Conservation (phyloP, 768 basidiomycete genomes). For the Butyriboletus loyo region DNA sequence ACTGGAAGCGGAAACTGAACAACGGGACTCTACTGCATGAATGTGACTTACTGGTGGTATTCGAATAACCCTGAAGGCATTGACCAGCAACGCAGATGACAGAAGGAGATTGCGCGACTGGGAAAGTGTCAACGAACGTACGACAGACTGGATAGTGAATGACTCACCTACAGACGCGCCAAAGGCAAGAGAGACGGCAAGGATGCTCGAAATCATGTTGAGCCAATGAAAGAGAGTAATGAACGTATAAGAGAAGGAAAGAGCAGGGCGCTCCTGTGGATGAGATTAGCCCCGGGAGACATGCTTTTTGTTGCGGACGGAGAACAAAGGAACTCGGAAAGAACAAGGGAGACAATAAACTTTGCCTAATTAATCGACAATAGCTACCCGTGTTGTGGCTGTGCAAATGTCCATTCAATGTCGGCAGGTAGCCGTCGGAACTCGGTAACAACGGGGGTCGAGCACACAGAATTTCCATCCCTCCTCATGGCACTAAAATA, state of each 20-base stretch:
- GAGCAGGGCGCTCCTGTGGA: conserved; percentile 21
- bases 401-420: background rate
- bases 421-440: background rate
- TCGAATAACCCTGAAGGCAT: conserved; percentile 79
- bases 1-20: conserved; percentile 42
- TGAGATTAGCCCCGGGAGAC: conserved; percentile 2
- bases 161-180: conserved; percentile 38
- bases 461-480: too few species aligned
- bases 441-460: background rate
- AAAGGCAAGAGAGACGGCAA: conserved; percentile 36
- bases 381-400: conserved; percentile 8
- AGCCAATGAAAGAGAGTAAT: conserved; percentile 23
- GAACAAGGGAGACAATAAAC: conserved; percentile 33
- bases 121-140: background rate
- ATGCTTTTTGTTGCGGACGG: conserved; percentile 29
- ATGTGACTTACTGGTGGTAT: conserved; percentile 57
- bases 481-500: background rate
- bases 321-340: conserved; percentile 23
- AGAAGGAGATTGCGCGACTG: conserved; percentile 57
- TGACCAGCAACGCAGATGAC: conserved; percentile 86
- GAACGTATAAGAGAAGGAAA: conserved; percentile 20
- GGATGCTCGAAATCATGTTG: conserved; percentile 40
- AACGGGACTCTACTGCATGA: conserved; percentile 1
- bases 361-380: conserved; percentile 11
- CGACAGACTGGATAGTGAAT: background rate